phyloP scores from a whole-genome alignment of 2,329 filamentous ascomycete species.

The Colletotrichum sp. region DNA sequence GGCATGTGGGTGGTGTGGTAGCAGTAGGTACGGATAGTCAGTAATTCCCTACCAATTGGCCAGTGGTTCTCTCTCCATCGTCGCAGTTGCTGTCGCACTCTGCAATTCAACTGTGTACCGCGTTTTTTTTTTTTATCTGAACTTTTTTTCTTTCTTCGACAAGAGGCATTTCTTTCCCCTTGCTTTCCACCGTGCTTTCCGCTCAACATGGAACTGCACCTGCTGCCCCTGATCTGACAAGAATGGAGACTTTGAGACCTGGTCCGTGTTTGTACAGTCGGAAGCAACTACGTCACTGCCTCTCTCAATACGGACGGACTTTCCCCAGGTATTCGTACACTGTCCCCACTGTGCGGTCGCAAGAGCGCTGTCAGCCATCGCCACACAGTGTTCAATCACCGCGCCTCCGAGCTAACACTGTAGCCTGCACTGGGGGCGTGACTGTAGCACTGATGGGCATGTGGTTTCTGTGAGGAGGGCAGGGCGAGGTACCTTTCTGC shows the following conservation, averaged over 20 bases:
- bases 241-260: neutral
- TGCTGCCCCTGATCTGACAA: neutral
- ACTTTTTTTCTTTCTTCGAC: neutral
- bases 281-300: slow-evolving; percentile 5
- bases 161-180: neutral
- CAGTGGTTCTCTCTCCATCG: slow-evolving; percentile 3
- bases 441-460: neutral
- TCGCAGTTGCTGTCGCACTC: slow-evolving; percentile 5
- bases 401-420: neutral
- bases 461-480: neutral
- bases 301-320: neutral
- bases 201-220: neutral
- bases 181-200: neutral
- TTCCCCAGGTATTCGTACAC: slow-evolving; percentile 14
- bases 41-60: neutral
- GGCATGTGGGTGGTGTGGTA: neutral
- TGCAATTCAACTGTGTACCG: neutral
- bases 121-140: neutral
- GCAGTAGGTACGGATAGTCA: neutral
- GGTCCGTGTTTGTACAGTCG: neutral
- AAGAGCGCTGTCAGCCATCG: neutral
- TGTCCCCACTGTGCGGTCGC: slow-evolving; percentile 4
- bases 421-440: neutral
- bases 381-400: neutral
- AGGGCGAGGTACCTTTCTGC: neutral